Evolutionary conservation across 2,329 filamentous ascomycete species (phyloP).

Genomic region (Penicillium sp.): DNA sequence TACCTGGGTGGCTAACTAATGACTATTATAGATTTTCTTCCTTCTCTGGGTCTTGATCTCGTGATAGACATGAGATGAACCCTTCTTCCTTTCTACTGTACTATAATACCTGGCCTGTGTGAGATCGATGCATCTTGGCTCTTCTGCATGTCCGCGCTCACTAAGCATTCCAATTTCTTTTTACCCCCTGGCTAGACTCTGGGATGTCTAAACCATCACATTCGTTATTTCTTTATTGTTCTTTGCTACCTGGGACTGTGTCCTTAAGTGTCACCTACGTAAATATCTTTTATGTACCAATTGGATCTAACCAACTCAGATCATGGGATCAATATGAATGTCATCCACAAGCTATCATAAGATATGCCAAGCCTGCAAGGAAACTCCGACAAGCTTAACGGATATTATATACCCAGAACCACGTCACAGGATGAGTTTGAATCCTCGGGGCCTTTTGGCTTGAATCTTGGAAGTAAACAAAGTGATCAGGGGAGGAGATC

Average conservation of each 20-base stretch:
- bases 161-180: slow-evolving; percentile 18
- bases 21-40: slow-evolving; percentile 66
- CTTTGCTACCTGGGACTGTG: slow-evolving; percentile 20
- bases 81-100: slow-evolving; percentile 29
- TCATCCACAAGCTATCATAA: not conserved
- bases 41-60: slow-evolving; percentile 69
- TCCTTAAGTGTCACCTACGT: slow-evolving; percentile 17
- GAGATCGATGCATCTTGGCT: slow-evolving; percentile 23
- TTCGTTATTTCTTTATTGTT: slow-evolving; percentile 12
- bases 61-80: slow-evolving; percentile 27
- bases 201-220: slow-evolving; percentile 14
- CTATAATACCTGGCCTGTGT: slow-evolving; percentile 30
- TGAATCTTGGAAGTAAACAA: no score
- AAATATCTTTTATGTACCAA: slow-evolving; percentile 26
- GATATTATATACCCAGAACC: no score
- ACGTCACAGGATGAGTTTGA: no score
- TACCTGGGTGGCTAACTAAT: slow-evolving; percentile 3
- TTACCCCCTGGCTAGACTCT: slow-evolving; percentile 27
- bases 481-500: no score
- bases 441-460: no score
- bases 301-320: slow-evolving; percentile 4
- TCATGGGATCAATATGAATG: slow-evolving; percentile 1
- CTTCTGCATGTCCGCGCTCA: slow-evolving; percentile 18
- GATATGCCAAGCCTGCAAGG: no score
- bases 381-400: no score